Conservation (phyloP, 176 grass and related monocot species). For the Pharus latifolius region DNA sequence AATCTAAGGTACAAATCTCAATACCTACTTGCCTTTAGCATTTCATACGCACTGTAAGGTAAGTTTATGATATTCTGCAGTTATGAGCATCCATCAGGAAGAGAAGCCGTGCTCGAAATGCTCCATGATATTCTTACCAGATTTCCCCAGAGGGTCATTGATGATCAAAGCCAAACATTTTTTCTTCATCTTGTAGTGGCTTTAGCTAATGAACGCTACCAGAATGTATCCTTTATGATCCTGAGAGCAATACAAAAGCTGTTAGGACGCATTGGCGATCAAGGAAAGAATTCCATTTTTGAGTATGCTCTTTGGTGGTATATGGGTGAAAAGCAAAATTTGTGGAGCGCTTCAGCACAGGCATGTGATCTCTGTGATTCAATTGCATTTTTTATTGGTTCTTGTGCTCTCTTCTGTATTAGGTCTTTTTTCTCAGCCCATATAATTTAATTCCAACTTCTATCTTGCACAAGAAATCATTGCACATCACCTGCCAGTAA, state of each 20-base stretch:
- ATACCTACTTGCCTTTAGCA: neutral
- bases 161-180: slow-evolving; percentile 77
- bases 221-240: slow-evolving; percentile 62
- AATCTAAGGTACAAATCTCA: slow-evolving; percentile 63
- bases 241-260: slow-evolving; percentile 52
- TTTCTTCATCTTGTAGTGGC: slow-evolving; percentile 78
- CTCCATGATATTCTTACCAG: slow-evolving; percentile 76
- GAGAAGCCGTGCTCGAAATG: slow-evolving; percentile 93
- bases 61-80: slow-evolving; percentile 33
- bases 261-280: slow-evolving; percentile 44
- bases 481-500: too few relatives aligned
- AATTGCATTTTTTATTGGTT: neutral
- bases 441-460: too few relatives aligned
- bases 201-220: slow-evolving; percentile 67
- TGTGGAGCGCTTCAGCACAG: slow-evolving; percentile 87
- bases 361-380: slow-evolving; percentile 2
- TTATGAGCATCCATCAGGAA: slow-evolving; percentile 81
- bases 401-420: neutral
- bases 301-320: slow-evolving; percentile 74
- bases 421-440: too few relatives aligned
- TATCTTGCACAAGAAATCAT: too few relatives aligned
- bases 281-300: slow-evolving; percentile 46
- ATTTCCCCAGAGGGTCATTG: slow-evolving; percentile 83
- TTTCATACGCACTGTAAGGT: neutral
- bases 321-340: slow-evolving; percentile 49